phyloP scores from a whole-genome alignment of 2,329 filamentous ascomycete genomes.

The Aspergillus intermedius region DNA sequence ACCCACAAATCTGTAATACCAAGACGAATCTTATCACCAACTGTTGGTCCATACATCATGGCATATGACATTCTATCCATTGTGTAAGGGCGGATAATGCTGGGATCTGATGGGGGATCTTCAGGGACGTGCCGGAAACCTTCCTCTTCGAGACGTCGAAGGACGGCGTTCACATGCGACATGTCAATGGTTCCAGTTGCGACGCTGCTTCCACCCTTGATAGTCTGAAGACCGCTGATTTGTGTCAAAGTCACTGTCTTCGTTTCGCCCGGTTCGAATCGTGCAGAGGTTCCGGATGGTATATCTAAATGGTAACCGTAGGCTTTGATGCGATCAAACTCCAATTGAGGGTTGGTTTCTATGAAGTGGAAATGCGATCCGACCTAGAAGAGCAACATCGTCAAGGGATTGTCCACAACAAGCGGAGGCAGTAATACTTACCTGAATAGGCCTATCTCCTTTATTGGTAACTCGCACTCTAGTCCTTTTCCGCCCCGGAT shows the following conservation, averaged over 20 bases:
- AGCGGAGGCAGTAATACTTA: conserved; percentile 28
- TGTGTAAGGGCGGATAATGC: conserved; percentile 52
- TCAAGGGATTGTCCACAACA: neutral
- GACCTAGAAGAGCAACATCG: conserved; percentile 37
- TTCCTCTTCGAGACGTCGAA: conserved; percentile 57
- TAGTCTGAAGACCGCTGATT: conserved; percentile 69
- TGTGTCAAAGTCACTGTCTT: conserved; percentile 81
- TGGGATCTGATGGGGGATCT: conserved; percentile 45
- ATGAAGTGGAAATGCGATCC: conserved; percentile 91
- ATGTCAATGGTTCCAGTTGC: conserved; percentile 63
- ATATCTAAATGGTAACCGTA: conserved; percentile 82
- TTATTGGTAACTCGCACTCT: conserved; percentile 67
- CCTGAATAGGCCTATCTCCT: conserved; percentile 79
- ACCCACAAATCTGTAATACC: conserved; percentile 81
- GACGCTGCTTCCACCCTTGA: conserved; percentile 71
- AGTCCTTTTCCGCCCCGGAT: conserved; percentile 64
- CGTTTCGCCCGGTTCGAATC: conserved; percentile 83
- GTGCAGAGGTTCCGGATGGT: conserved; percentile 75
- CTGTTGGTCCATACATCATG: conserved; percentile 82
- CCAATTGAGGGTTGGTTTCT: conserved; percentile 75
- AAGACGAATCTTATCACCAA: conserved; percentile 68
- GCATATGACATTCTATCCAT: conserved; percentile 71
- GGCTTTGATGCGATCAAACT: conserved; percentile 71
- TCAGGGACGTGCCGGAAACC: conserved; percentile 70
- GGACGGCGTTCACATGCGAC: conserved; percentile 55